These are phyloP conservation scores for Spongospora subterranea DNA, from an alignment of 208 protist genomes.

Conservation along the genomic window DNA sequence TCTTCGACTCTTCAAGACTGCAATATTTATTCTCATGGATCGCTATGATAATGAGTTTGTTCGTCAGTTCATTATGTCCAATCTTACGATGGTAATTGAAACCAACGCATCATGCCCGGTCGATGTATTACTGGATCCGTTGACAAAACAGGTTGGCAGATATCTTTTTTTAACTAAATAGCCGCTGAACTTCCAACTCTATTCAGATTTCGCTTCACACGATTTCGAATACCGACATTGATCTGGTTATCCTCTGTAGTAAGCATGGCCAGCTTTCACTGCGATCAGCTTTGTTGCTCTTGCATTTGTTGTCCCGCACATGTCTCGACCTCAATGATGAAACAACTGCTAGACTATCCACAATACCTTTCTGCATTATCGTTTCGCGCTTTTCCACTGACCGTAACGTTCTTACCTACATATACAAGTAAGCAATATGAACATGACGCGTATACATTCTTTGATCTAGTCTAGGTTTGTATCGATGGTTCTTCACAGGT, in stretches of 20 bases:
- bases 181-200: not conserved
- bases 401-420: not conserved
- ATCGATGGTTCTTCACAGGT: not conserved
- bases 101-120: not conserved
- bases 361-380: conserved; percentile 31
- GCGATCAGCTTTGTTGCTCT: not conserved
- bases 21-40: conserved; percentile 30
- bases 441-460: not conserved
- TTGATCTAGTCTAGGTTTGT: not conserved
- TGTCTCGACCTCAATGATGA: not conserved
- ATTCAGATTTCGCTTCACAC: not conserved
- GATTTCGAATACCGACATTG: not conserved
- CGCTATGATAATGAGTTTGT: conserved; percentile 8
- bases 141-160: not conserved
- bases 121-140: not conserved
- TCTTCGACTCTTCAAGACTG: not conserved
- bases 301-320: not conserved
- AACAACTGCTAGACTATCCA: not conserved
- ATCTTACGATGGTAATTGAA: not conserved
- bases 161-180: not conserved
- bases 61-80: conserved; percentile 4
- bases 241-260: not conserved
- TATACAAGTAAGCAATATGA: conserved; percentile 42
- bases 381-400: not conserved
- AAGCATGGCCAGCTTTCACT: conserved; percentile 37